Evolutionary conservation across 1,139 yeast genomes (phyloP).

Genomic region (Scheffersomyces parashehatae): DNA sequence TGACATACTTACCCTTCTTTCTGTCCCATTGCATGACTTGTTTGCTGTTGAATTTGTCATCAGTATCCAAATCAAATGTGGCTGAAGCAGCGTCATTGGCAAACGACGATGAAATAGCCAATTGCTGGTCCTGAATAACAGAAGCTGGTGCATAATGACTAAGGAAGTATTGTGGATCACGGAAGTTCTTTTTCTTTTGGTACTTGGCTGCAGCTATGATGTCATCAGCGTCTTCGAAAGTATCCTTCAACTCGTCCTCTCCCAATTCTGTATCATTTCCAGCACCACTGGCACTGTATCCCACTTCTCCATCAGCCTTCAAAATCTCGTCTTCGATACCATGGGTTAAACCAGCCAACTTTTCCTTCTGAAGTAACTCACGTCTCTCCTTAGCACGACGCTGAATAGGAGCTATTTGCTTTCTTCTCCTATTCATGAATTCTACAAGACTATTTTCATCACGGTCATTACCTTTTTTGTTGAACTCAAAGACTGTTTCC

Average conservation of each 20-base stretch:
- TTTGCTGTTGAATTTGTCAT: constrained; percentile 66
- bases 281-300: constrained; percentile 42
- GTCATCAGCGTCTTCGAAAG: constrained; percentile 58
- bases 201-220: constrained; percentile 33
- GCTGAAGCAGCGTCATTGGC: constrained; percentile 83
- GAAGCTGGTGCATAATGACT: constrained; percentile 88
- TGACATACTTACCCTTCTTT: constrained; percentile 88
- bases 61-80: constrained; percentile 79
- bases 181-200: constrained; percentile 48
- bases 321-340: constrained; percentile 72
- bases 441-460: constrained; percentile 72
- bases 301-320: constrained; percentile 54
- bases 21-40: constrained; percentile 92
- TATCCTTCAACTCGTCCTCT: constrained; percentile 40
- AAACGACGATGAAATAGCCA: constrained; percentile 62
- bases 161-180: constrained; percentile 82
- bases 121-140: constrained; percentile 82
- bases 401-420: constrained; percentile 86
- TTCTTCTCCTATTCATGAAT: constrained; percentile 83
- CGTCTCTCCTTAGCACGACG: constrained; percentile 71
- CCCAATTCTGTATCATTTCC: constrained; percentile 18
- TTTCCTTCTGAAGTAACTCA: constrained; percentile 70
- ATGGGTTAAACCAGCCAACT: constrained; percentile 74
- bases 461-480: constrained; percentile 46
- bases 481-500: constrained; percentile 93